phyloP scores from a whole-genome alignment of 2,329 filamentous ascomycete genomes.

The Fusarium sp. region DNA sequence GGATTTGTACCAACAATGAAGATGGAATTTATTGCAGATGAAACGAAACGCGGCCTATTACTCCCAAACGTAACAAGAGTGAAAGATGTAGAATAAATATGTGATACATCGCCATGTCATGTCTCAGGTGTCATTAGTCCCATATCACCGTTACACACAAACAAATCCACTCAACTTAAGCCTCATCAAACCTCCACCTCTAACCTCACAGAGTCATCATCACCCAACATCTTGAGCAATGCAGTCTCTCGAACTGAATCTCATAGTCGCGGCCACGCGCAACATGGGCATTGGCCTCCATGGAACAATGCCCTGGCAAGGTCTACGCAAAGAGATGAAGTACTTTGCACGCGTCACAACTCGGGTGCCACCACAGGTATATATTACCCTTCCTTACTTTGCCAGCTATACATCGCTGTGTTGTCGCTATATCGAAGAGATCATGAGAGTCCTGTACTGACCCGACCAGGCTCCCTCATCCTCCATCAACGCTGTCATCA shows the following conservation, averaged over 20 bases:
- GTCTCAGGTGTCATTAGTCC: background rate
- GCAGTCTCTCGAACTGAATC: constrained; percentile 72
- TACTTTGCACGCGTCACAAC: constrained; percentile 95
- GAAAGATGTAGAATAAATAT: background rate
- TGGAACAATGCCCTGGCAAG: constrained; percentile 87
- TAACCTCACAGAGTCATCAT: background rate
- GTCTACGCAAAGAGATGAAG: constrained; percentile 88
- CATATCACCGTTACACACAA: constrained; percentile 1
- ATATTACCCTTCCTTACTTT: constrained; percentile 36
- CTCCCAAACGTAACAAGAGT: background rate
- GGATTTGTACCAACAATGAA: background rate
- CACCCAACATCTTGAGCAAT: constrained; percentile 34
- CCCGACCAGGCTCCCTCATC: constrained; percentile 43
- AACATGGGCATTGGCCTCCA: constrained; percentile 86
- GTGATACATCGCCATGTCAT: background rate
- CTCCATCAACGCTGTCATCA: constrained; percentile 80
- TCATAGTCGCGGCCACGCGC: constrained; percentile 93
- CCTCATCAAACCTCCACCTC: background rate
- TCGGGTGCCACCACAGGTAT: constrained; percentile 59
- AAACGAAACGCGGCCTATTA: background rate
- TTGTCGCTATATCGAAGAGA: background rate
- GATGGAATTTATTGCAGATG: background rate
- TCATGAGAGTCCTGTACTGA: background rate
- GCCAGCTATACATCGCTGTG: background rate
- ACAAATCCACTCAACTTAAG: constrained; percentile 22